A percentile compares a stretch with the other conserved stretches of the same genome.
These are phyloP conservation scores for Macrotyloma uniflorum DNA, from an alignment of 306 rosid species.

Conservation along the genomic window DNA sequence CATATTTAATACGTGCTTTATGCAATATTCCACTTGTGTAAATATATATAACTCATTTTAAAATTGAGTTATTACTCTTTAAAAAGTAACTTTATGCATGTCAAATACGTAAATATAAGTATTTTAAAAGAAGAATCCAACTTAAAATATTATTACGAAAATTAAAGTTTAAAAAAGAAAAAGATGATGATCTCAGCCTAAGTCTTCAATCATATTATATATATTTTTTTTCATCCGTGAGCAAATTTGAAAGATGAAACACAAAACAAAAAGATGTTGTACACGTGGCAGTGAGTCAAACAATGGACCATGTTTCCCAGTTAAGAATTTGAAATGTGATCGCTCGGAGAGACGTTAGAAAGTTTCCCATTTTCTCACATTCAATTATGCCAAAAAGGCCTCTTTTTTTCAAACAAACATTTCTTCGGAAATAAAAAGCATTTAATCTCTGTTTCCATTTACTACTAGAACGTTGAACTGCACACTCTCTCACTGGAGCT, in stretches of 20 bases:
- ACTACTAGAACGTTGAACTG: conserved; percentile 16
- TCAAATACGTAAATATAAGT: not conserved
- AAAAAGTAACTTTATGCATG: not conserved
- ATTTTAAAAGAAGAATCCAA: not conserved
- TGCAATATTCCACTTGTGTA: not conserved
- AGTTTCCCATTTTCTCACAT: conserved; percentile 24
- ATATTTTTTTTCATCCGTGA: not conserved
- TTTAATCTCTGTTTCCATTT: not conserved
- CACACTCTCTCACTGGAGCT: conserved; percentile 3
- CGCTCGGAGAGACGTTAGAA: conserved; percentile 66
- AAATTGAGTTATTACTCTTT: not conserved
- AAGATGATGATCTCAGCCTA: not conserved
- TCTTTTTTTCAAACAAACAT: not conserved
- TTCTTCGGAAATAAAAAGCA: not conserved
- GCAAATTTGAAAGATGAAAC: not conserved
- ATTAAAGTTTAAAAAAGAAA: not conserved
- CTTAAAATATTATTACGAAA: not conserved
- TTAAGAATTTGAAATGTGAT: conserved; percentile 63
- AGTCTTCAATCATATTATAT: not conserved
- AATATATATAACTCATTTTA: not conserved
- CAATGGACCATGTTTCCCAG: conserved; percentile 18
- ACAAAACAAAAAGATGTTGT: too few species aligned
- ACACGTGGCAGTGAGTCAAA: conserved; percentile 28
- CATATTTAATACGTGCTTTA: not conserved
- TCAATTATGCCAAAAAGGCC: conserved; percentile 2